Conservation (phyloP, 2,329 filamentous ascomycete species). For the Colletotrichum sp. region DNA sequence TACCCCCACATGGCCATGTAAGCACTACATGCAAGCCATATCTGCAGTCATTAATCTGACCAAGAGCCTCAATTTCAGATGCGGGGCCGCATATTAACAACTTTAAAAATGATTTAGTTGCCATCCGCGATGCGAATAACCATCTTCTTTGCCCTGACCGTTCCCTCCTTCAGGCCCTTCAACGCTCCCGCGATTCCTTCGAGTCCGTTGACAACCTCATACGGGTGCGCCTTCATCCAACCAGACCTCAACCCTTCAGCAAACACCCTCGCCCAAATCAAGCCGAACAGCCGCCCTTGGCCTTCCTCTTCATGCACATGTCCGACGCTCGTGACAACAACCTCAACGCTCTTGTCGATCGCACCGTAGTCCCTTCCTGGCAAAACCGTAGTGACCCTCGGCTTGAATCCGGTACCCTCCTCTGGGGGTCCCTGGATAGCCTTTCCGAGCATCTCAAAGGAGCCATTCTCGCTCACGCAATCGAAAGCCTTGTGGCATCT, state of each 20-base stretch:
- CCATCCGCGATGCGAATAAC: conserved; percentile 20
- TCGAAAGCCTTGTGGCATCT: conserved; percentile 19
- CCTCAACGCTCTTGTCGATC: conserved; percentile 17
- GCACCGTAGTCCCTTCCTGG: conserved; percentile 6
- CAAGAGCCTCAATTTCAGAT: background rate
- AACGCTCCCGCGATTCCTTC: conserved; percentile 15
- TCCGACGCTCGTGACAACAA: conserved; percentile 8
- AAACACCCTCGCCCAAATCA: conserved; percentile 18
- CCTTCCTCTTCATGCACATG: conserved; percentile 18
- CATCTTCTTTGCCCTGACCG: conserved; percentile 24
- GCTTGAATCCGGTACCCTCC: conserved; percentile 14
- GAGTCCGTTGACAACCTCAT: conserved; percentile 17
- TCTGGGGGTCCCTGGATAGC: conserved; percentile 17
- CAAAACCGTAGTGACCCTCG: conserved; percentile 20
- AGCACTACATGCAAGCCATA: background rate
- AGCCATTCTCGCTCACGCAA: conserved; percentile 20
- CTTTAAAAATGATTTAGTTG: background rate
- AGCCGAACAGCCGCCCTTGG: conserved; percentile 15
- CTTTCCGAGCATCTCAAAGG: conserved; percentile 17
- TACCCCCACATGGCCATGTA: background rate
- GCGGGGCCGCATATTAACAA: background rate
- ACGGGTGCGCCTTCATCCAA: conserved; percentile 23
- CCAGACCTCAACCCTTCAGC: conserved; percentile 18
- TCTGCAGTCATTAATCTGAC: background rate
- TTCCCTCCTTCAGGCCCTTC: conserved; percentile 15